A percentile compares a stretch with the other conserved stretches of the same genome.
phyloP scores from a whole-genome alignment of 2,329 filamentous ascomycete species.

The Harringtonia aguacate region DNA sequence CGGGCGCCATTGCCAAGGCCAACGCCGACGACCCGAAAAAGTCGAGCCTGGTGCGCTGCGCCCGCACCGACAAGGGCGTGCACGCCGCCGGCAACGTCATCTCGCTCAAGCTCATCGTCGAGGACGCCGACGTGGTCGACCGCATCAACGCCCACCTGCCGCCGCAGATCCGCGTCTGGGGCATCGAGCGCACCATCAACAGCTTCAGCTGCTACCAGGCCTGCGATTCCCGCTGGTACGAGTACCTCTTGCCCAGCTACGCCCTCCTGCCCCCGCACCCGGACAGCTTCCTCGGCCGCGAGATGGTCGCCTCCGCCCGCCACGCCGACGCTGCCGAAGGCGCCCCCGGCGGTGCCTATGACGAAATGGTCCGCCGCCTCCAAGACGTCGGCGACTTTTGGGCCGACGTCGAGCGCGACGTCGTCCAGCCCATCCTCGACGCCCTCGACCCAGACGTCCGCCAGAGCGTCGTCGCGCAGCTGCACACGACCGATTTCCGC shows the following conservation, averaged over 20 bases:
- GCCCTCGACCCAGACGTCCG: slow-evolving; percentile 52
- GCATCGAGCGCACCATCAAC: slow-evolving; percentile 78
- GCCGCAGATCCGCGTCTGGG: slow-evolving; percentile 90
- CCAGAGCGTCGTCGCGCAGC: slow-evolving; percentile 49
- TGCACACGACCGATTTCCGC: slow-evolving; percentile 32
- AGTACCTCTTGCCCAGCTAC: slow-evolving; percentile 92
- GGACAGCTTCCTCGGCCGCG: slow-evolving; percentile 72
- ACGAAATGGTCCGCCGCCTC: slow-evolving; percentile 58
- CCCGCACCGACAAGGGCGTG: slow-evolving; percentile 93
- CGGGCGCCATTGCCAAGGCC: slow-evolving; percentile 89
- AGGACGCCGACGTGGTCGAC: slow-evolving; percentile 75
- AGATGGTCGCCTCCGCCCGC: slow-evolving; percentile 67
- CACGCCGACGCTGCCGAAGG: slow-evolving; percentile 50
- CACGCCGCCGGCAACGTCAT: slow-evolving; percentile 94
- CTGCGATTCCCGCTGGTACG: slow-evolving; percentile 93
- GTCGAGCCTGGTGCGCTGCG: slow-evolving; percentile 85
- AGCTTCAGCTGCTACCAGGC: slow-evolving; percentile 90
- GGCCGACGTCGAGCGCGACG: slow-evolving; percentile 68
- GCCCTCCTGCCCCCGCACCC: slow-evolving; percentile 88
- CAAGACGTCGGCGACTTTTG: slow-evolving; percentile 74
- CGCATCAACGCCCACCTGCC: slow-evolving; percentile 84
- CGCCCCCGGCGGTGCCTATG: slow-evolving; percentile 54
- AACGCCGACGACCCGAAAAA: slow-evolving; percentile 97
- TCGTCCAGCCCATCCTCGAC: slow-evolving; percentile 61
- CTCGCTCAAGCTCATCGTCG: slow-evolving; percentile 89